phyloP scores from a whole-genome alignment of 2,329 filamentous ascomycete species.

The Cryphonectria nitschkei region DNA sequence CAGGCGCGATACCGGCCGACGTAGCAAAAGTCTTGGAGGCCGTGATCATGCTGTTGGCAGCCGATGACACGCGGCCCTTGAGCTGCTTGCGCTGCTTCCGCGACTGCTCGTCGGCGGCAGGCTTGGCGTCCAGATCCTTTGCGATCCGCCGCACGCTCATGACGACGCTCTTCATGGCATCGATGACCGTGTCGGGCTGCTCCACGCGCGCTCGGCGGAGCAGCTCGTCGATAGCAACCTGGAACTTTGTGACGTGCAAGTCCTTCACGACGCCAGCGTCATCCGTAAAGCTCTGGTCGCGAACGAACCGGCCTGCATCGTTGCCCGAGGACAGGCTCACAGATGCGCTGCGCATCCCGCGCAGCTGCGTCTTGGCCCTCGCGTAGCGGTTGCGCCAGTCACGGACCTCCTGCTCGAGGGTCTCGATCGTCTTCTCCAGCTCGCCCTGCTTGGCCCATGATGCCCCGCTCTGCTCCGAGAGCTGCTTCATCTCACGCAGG shows the following conservation, averaged over 20 bases:
- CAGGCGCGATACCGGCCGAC: slow-evolving; percentile 82
- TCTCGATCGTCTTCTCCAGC: slow-evolving; percentile 73
- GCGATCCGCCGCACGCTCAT: slow-evolving; percentile 82
- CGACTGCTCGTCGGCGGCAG: slow-evolving; percentile 56
- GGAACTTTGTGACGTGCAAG: slow-evolving; percentile 91
- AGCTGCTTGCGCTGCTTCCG: slow-evolving; percentile 68
- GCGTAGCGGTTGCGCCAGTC: slow-evolving; percentile 92
- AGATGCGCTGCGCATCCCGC: slow-evolving; percentile 79
- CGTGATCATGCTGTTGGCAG: slow-evolving; percentile 94
- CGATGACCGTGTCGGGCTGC: slow-evolving; percentile 75
- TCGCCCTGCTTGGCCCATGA: slow-evolving; percentile 82
- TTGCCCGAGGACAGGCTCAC: slow-evolving; percentile 71
- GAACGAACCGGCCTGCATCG: slow-evolving; percentile 69
- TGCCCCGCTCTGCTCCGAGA: slow-evolving; percentile 79
- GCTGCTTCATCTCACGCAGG: slow-evolving; percentile 82
- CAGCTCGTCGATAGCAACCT: slow-evolving; percentile 90
- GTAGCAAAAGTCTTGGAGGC: slow-evolving; percentile 89
- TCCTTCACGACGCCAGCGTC: slow-evolving; percentile 83
- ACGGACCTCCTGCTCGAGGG: slow-evolving; percentile 80
- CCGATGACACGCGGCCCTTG: slow-evolving; percentile 83
- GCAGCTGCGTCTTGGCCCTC: slow-evolving; percentile 82
- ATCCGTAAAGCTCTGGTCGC: slow-evolving; percentile 69
- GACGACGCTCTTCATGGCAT: slow-evolving; percentile 86
- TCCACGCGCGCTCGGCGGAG: slow-evolving; percentile 75
- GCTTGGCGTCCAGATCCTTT: slow-evolving; percentile 71